These are phyloP conservation scores for Daucus carota DNA, from an alignment of 129 eudicot species.

Conservation along the genomic window DH1_v3.0 NC_030385.2:34053001-34053500, in stretches of 20 bases:
- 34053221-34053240: slow-evolving; percentile 69
- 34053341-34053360: slow-evolving; percentile 70
- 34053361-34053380: slow-evolving; percentile 58
- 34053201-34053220: background rate
- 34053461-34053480: background rate
- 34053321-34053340: slow-evolving; percentile 52
- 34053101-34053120: too few relatives aligned
- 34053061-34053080: too few relatives aligned
- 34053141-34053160: too few relatives aligned
- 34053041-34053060: too few relatives aligned
- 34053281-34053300: slow-evolving; percentile 83
- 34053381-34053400: slow-evolving; percentile 49
- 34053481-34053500: background rate
- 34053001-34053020: too few relatives aligned
- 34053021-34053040: too few relatives aligned
- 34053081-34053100: too few relatives aligned
- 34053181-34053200: background rate
- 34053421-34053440: background rate
- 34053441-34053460: background rate
- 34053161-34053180: background rate
- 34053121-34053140: too few relatives aligned
- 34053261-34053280: slow-evolving; percentile 88
- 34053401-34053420: slow-evolving; percentile 51
- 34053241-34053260: slow-evolving; percentile 79
- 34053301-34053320: slow-evolving; percentile 65